These are phyloP conservation scores for Yarrowia deformans DNA, from an alignment of 805 yeast species.

Conservation along the genomic window DNA sequence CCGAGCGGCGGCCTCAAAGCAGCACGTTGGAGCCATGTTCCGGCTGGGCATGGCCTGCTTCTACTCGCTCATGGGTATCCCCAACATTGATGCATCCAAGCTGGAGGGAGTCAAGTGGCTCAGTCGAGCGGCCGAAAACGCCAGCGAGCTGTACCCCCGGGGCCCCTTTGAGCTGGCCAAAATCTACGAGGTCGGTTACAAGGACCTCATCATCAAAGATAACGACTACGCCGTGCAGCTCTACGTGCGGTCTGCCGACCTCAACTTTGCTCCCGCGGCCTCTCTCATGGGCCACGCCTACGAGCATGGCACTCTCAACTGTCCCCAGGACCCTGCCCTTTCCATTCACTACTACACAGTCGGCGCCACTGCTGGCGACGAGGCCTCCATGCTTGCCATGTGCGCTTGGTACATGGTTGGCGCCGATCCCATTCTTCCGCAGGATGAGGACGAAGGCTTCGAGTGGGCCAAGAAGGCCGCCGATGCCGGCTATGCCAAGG, in stretches of 20 bases:
- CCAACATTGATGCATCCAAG: slow-evolving; percentile 67
- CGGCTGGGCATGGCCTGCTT: slow-evolving; percentile 88
- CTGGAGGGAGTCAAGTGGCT: slow-evolving; percentile 93
- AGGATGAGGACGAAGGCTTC: slow-evolving; percentile 84
- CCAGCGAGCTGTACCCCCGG: slow-evolving; percentile 84
- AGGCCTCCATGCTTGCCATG: slow-evolving; percentile 87
- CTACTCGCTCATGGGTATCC: slow-evolving; percentile 82
- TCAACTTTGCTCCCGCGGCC: slow-evolving; percentile 84
- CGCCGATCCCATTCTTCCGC: slow-evolving; percentile 77
- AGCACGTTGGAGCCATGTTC: slow-evolving; percentile 97
- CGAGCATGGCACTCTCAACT: slow-evolving; percentile 74
- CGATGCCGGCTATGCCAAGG: slow-evolving; percentile 72
- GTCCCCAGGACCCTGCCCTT: slow-evolving; percentile 77
- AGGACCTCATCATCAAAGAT: slow-evolving; percentile 87
- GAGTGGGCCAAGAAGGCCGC: slow-evolving; percentile 96
- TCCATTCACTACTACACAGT: slow-evolving; percentile 92
- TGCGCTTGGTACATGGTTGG: slow-evolving; percentile 98
- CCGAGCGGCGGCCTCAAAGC: slow-evolving; percentile 85
- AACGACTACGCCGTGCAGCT: slow-evolving; percentile 82
- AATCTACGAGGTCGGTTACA: slow-evolving; percentile 81
- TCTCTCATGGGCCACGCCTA: slow-evolving; percentile 81
- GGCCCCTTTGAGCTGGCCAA: slow-evolving; percentile 93
- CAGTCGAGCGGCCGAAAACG: slow-evolving; percentile 81
- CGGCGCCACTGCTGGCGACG: slow-evolving; percentile 88
- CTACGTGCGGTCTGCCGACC: slow-evolving; percentile 84